phyloP scores from a whole-genome alignment of 139 green algal genomes.

The Tetraselmis chui region DNA sequence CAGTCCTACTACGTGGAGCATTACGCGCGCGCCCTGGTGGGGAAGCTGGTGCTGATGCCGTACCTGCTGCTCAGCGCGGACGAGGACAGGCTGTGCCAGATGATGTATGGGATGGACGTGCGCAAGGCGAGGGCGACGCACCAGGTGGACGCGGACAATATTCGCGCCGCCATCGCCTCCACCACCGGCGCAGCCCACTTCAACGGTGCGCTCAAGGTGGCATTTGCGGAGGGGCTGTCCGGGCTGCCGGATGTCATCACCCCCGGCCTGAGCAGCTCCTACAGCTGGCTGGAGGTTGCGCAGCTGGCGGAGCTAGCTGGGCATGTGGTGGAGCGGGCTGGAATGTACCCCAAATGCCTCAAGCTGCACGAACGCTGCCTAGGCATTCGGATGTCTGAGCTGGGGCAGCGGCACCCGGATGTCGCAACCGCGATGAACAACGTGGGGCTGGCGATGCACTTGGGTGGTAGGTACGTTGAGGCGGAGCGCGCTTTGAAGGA shows the following conservation, averaged over 20 bases:
- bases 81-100: not conserved
- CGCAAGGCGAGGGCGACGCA: not conserved
- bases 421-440: slow-evolving; percentile 24
- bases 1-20: not conserved
- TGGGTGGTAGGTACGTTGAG: not conserved
- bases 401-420: slow-evolving; percentile 21
- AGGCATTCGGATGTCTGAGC: slow-evolving; percentile 17
- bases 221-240: not conserved
- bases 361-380: slow-evolving; percentile 9
- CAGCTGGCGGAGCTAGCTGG: not conserved
- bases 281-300: not conserved
- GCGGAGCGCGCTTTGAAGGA: not conserved
- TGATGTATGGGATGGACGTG: not conserved
- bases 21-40: not conserved
- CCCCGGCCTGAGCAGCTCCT: not conserved
- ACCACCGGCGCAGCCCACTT: not conserved
- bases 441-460: not conserved
- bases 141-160: not conserved
- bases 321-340: not conserved
- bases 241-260: not conserved
- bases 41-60: not conserved
- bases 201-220: not conserved
- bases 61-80: not conserved
- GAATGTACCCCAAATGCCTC: not conserved
- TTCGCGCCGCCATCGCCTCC: not conserved